These are phyloP conservation scores for Sporisorium iseilematis-ciliati DNA, from an alignment of 1,284 basidiomycete genomes.

Conservation along the genomic window DNA sequence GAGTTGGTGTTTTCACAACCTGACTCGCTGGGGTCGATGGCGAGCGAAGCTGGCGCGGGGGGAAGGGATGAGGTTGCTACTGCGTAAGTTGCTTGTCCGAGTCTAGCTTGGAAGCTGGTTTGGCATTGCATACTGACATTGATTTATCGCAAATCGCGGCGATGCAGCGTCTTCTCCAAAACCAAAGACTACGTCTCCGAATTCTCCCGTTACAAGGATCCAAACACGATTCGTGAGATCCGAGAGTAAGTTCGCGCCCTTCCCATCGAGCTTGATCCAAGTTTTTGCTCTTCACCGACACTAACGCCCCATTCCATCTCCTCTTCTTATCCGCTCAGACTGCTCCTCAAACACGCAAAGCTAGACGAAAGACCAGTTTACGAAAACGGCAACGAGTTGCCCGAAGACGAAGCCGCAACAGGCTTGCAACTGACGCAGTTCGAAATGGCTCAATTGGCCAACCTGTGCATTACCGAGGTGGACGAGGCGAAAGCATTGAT, in stretches of 20 bases:
- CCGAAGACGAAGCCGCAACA: conserved; percentile 70
- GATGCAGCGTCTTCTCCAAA: conserved; percentile 85
- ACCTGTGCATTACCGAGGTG: conserved; percentile 84
- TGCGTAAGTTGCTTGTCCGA: conserved; percentile 69
- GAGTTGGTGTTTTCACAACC: conserved; percentile 85
- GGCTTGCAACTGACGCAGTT: conserved; percentile 85
- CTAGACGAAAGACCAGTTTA: conserved; percentile 45
- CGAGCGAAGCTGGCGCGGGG: conserved; percentile 70
- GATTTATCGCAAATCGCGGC: too few species aligned
- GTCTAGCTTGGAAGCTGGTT: too few species aligned
- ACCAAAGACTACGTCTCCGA: conserved; percentile 90
- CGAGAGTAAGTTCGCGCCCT: conserved; percentile 80
- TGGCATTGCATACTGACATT: too few species aligned
- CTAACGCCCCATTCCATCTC: conserved; percentile 4
- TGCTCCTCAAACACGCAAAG: conserved; percentile 52
- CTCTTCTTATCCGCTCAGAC: conserved; percentile 13
- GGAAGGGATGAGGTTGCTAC: conserved; percentile 85
- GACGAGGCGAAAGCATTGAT: conserved; percentile 92
- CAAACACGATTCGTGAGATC: conserved; percentile 85
- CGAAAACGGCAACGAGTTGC: conserved; percentile 39
- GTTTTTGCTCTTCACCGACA: not conserved
- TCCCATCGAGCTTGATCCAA: not conserved
- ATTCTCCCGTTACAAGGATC: conserved; percentile 88
- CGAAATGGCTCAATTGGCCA: conserved; percentile 91
- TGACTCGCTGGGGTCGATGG: conserved; percentile 72